A percentile compares a stretch with the other conserved stretches of the same genome.
Conservation (phyloP, 495 filamentous ascomycete species). For the Diplogelasinospora grovesii region DNA sequence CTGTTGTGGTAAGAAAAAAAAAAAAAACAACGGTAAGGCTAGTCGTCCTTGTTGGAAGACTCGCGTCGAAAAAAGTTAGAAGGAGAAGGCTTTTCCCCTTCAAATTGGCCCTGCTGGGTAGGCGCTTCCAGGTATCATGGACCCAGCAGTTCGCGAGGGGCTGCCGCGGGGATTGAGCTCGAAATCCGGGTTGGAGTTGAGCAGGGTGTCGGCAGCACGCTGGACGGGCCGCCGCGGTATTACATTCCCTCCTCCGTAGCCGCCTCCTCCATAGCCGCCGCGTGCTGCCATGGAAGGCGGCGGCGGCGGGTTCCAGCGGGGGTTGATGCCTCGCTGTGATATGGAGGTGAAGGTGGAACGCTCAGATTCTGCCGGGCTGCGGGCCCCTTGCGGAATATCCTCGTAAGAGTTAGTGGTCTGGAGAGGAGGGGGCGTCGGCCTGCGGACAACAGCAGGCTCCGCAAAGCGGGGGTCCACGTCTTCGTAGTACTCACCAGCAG, state of each 20-base stretch:
- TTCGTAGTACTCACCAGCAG: conserved; percentile 70
- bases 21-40: no score
- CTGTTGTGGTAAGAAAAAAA: no score
- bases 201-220: conserved; percentile 49
- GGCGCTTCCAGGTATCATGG: conserved; percentile 31
- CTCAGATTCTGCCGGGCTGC: conserved; percentile 71
- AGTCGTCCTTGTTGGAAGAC: no score
- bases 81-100: neutral
- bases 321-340: conserved; percentile 79
- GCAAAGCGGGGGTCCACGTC: conserved; percentile 88
- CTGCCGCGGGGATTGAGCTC: conserved; percentile 40
- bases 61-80: no score
- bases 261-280: conserved; percentile 19
- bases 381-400: conserved; percentile 56
- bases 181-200: conserved; percentile 72
- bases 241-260: conserved; percentile 11
- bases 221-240: conserved; percentile 34
- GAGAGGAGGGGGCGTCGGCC: conserved; percentile 23
- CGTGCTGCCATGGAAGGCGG: conserved; percentile 33
- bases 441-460: conserved; percentile 26
- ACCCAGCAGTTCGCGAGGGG: conserved; percentile 11
- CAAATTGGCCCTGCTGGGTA: conserved; percentile 18
- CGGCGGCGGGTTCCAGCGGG: conserved; percentile 59
- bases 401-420: conserved; percentile 37
- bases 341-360: conserved; percentile 78